These are phyloP conservation scores for Magnolia sinica DNA, from an alignment of 164 flowering plant species.

Conservation along the genomic window DNA sequence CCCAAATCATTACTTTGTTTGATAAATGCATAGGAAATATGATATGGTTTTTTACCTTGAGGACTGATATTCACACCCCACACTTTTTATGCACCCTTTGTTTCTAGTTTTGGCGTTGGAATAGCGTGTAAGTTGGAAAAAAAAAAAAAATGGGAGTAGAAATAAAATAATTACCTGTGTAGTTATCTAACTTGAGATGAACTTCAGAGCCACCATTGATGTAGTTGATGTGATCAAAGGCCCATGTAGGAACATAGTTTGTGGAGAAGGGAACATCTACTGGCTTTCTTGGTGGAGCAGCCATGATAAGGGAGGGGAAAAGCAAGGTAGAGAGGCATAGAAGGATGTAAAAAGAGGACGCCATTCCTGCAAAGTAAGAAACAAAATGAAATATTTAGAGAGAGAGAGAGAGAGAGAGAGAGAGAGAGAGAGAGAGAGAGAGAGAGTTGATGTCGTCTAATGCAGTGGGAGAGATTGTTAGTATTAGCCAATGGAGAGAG, in stretches of 20 bases:
- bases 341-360: conserved; percentile 17
- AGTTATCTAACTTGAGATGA: conserved; percentile 63
- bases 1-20: background rate
- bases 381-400: background rate
- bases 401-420: too few relatives aligned
- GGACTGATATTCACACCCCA: too few relatives aligned
- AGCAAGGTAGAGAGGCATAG: conserved; percentile 22
- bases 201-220: conserved; percentile 59
- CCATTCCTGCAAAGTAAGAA: conserved; percentile 35
- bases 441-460: background rate
- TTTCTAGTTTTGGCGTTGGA: background rate
- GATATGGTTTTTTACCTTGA: background rate
- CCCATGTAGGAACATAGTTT: conserved; percentile 79
- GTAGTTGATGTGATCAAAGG: conserved; percentile 72
- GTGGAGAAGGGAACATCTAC: conserved; percentile 56
- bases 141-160: too few relatives aligned
- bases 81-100: background rate
- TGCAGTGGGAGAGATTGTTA: background rate
- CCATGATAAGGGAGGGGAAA: conserved; percentile 24
- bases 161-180: conserved; percentile 43
- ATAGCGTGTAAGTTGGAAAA: too few relatives aligned
- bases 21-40: background rate
- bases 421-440: too few relatives aligned
- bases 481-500: background rate
- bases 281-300: conserved; percentile 44